Conservation (phyloP, 2,329 filamentous ascomycete species). For the Claviceps pazoutovae region DNA sequence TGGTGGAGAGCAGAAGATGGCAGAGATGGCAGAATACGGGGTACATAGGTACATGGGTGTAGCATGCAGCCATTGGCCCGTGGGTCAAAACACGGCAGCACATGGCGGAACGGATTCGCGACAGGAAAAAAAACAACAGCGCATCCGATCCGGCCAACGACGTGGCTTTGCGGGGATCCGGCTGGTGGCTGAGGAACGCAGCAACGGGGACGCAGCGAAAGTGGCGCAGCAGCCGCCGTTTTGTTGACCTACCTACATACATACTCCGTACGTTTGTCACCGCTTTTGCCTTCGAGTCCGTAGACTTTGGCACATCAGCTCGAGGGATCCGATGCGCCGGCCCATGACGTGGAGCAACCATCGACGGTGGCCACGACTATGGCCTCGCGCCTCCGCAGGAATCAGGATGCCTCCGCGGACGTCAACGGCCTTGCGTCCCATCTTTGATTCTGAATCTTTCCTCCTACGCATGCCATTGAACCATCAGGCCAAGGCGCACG, state of each 20-base stretch:
- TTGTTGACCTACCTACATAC: no score
- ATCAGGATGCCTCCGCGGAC: no score
- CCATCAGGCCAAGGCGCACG: background rate
- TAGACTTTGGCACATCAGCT: no score
- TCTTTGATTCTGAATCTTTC: no score
- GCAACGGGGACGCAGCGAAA: no score
- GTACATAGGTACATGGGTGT: background rate
- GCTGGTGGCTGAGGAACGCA: no score
- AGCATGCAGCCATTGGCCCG: slow-evolving; percentile 15
- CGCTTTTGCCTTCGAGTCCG: no score
- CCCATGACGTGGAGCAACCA: background rate
- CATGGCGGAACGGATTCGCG: slow-evolving; percentile 5
- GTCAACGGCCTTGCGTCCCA: no score
- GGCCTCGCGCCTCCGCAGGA: no score
- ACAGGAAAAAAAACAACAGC: background rate
- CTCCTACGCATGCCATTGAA: background rate
- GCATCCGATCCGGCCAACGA: background rate
- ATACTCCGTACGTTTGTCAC: no score
- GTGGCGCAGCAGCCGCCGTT: no score
- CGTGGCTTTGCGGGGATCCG: no score
- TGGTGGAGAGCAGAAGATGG: slow-evolving; percentile 10
- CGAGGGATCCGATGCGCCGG: background rate
- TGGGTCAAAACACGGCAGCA: slow-evolving; percentile 14
- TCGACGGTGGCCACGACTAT: background rate
- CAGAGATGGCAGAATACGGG: background rate